Evolutionary conservation across 2,329 filamentous ascomycete genomes (phyloP).

Genomic region (Paecilomyces variotii): DNA sequence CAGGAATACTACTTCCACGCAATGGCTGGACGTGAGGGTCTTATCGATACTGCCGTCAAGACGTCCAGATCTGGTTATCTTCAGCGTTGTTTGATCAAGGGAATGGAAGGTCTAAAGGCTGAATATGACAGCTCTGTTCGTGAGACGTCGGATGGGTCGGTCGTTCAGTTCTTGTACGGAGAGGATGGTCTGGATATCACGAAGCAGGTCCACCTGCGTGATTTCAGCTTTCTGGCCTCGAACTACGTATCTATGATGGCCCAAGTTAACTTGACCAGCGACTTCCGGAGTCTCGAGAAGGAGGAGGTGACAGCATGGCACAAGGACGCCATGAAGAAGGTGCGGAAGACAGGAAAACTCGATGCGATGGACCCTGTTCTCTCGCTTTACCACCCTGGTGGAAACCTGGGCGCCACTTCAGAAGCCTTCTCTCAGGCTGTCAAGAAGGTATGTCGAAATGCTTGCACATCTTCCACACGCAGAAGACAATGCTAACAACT

Average conservation of each 20-base stretch:
- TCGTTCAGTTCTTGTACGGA: conserved; percentile 93
- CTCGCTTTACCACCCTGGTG: conserved; percentile 64
- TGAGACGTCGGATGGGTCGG: conserved; percentile 75
- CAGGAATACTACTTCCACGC: conserved; percentile 99
- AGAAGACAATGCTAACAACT: conserved; percentile 10
- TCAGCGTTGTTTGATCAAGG: conserved; percentile 95
- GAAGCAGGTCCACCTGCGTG: conserved; percentile 82
- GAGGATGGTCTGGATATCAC: conserved; percentile 93
- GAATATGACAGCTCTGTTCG: conserved; percentile 91
- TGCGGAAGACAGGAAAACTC: conserved; percentile 62
- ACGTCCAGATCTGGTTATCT: conserved; percentile 95
- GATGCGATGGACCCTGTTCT: conserved; percentile 68
- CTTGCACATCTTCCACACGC: background rate
- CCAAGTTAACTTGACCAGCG: conserved; percentile 60
- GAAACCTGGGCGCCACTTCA: conserved; percentile 76
- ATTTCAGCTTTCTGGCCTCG: conserved; percentile 83
- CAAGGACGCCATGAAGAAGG: conserved; percentile 66
- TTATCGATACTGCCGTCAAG: conserved; percentile 98
- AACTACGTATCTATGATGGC: conserved; percentile 77
- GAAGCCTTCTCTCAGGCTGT: conserved; percentile 72
- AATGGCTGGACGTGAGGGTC: conserved; percentile 96
- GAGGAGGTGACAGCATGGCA: conserved; percentile 58
- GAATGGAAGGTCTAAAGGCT: conserved; percentile 89
- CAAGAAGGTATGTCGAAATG: conserved; percentile 42
- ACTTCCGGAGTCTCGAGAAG: conserved; percentile 50